These are phyloP conservation scores for Stephania yunnanensis DNA, from an alignment of 164 flowering plant genomes.

Conservation along the genomic window DNA sequence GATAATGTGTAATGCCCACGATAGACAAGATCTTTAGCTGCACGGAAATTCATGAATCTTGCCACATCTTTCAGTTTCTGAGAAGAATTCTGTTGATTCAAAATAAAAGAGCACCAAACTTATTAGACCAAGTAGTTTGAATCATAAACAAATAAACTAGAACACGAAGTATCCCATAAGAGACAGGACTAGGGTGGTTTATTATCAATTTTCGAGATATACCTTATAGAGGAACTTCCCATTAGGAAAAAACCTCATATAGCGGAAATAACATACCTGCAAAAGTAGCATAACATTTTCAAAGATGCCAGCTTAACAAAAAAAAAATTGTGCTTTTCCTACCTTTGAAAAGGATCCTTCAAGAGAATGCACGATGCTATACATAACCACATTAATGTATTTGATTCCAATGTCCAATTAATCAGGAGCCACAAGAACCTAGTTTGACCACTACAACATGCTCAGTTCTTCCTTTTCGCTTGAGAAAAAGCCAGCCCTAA, in stretches of 20 bases:
- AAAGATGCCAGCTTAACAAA: background rate
- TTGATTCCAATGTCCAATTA: too few relatives aligned
- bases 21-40: slow-evolving; percentile 61
- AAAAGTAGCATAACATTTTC: slow-evolving; percentile 11
- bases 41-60: slow-evolving; percentile 70
- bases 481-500: too few relatives aligned
- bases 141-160: background rate
- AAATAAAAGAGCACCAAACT: background rate
- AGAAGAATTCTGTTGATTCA: slow-evolving; percentile 63
- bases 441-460: too few relatives aligned
- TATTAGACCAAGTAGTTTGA: background rate
- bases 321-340: background rate
- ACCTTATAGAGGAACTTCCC: slow-evolving; percentile 97
- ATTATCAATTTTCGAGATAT: background rate
- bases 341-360: background rate
- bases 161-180: background rate
- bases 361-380: background rate
- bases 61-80: slow-evolving; percentile 83
- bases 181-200: background rate
- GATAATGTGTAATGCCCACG: slow-evolving; percentile 73
- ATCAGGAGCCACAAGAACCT: too few relatives aligned
- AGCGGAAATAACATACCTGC: slow-evolving; percentile 95
- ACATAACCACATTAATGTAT: too few relatives aligned
- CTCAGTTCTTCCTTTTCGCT: too few relatives aligned
- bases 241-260: slow-evolving; percentile 77